Conservation (phyloP, 192 early-diverging fungal species). For the Podila minutissima region DNA sequence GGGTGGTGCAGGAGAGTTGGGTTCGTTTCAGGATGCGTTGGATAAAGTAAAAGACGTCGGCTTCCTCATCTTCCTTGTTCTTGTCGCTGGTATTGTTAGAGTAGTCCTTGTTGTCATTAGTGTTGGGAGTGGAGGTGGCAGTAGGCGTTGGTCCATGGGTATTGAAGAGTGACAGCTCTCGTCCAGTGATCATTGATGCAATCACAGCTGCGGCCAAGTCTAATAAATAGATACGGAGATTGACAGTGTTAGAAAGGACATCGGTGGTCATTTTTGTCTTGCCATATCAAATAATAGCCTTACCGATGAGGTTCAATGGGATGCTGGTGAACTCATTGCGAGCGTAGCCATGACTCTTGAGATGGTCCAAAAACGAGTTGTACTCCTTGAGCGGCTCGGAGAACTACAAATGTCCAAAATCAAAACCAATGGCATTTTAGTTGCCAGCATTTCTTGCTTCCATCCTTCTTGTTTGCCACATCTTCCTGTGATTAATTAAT, state of each 20-base stretch:
- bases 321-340: slow-evolving; percentile 54
- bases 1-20: slow-evolving; percentile 58
- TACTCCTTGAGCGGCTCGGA: slow-evolving; percentile 51
- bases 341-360: slow-evolving; percentile 52
- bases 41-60: slow-evolving; percentile 57
- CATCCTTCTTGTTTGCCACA: too few relatives aligned
- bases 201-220: slow-evolving; percentile 60
- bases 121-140: slow-evolving; percentile 1
- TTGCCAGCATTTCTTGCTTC: too few relatives aligned
- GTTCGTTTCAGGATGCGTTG: slow-evolving; percentile 56
- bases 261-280: background rate
- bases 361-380: slow-evolving; percentile 39
- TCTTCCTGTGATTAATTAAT: too few relatives aligned
- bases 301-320: slow-evolving; percentile 62
- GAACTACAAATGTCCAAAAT: slow-evolving; percentile 7
- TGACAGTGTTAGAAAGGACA: too few relatives aligned
- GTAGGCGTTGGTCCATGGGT: background rate
- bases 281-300: background rate
- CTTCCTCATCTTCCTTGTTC: slow-evolving; percentile 10
- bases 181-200: slow-evolving; percentile 54
- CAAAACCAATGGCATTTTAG: background rate
- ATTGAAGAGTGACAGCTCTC: slow-evolving; percentile 39
- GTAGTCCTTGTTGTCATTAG: background rate
- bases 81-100: background rate
- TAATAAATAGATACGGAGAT: slow-evolving; percentile 8